Base-by-base conservation (phyloP, 2,329 filamentous ascomycete genomes). In the Sodiomyces alkalinus region DNA sequence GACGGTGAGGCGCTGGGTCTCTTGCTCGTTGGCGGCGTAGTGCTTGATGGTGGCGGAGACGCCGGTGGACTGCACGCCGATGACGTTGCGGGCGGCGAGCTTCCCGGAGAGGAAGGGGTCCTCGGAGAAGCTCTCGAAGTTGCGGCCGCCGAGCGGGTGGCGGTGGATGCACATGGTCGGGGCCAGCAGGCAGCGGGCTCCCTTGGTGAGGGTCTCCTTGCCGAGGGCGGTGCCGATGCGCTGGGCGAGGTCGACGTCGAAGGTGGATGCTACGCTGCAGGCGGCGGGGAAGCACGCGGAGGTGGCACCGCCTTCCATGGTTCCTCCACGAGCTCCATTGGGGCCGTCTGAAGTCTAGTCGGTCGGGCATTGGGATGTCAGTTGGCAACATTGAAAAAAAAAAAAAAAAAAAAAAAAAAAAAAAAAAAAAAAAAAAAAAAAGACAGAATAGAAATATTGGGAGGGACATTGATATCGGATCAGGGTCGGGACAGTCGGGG, bases 291-390 rank as follows among this genome's bases (percentile, higher is more conserved):
- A 63, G 40, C 68, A 73, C 11, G 68, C 68, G 2, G 69, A 63
- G 14, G 57, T 59, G 19, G 61, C 52, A 30, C 74, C 70, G 51
- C 79, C 79, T 5, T 79, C 78, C 58, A 77, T 79, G 39, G 66
- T 69, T 22, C 66, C 71, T 29, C 74, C 75, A 38, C 75, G 61
- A 19, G 76, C 66, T 12, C 39, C 40, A 27, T 41, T 41, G 30
- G 38, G 39, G 20, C 40, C 40, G 18, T 42, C 40, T 8, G 37
- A 40, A 11, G 34, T 29, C 17, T 38, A 10, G 19, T 19, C 7
- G 19, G 11, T 7, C 19, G 19, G 7, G 7, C 11, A 11, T 19
- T 19, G 11, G 19, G 7, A 7, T 19, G 19, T 11, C 19, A 7
- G 7, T 19, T 19, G 9, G 20, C 5, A 22, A 10, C 13, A 10